Base-by-base conservation (phyloP, 441 rosid genomes). In the Jatropha multifida region DNA sequence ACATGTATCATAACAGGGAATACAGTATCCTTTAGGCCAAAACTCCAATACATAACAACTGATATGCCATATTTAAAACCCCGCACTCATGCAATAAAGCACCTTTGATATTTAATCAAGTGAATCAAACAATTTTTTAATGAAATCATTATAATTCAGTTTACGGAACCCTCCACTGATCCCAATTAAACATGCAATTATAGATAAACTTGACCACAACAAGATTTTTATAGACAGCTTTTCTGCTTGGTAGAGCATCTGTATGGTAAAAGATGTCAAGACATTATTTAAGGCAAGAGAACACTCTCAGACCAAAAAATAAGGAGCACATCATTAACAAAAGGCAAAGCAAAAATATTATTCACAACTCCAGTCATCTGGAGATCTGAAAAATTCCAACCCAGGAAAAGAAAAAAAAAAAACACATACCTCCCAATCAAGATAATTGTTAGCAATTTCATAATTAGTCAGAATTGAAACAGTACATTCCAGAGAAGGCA, bases 361-460 rank as follows among this genome's bases (percentile, higher is more conserved):
- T 37, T 54, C 65, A 55, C 60, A 59, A 64, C 65, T 68, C 37
- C 6, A 11, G 13, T 41, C 38, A 64, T 15, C 51, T 69, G 20
- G 23, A 68, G 18, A 68, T 71, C 27, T 6, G n/a, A 9, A 41
- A 59, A 62, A 58, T 56, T 79, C 55, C 13, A 9, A 3, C 41
- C 71, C 23, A 55, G 71, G 59, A 18, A 14, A 65, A 62, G 61
- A 54, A 78, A 79, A 51, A 44, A 62, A 60, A 52, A 18, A 65
- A 77, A 46, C 55, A 51, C 86, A 77, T 84, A 92, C 99, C 97
- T 96, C 99, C 99, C 99, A 96, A 75, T 94, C 99, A 82, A 91
- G 91, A 86, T 92, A 89, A 81, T 82, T 82, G 75, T 89, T 83
- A 86, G 90, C 97, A 72, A 73, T 75, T 87, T 94, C 98, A 85